phyloP scores from a whole-genome alignment of 208 protist species.

The Leptomonas pyrrhocoris region DNA sequence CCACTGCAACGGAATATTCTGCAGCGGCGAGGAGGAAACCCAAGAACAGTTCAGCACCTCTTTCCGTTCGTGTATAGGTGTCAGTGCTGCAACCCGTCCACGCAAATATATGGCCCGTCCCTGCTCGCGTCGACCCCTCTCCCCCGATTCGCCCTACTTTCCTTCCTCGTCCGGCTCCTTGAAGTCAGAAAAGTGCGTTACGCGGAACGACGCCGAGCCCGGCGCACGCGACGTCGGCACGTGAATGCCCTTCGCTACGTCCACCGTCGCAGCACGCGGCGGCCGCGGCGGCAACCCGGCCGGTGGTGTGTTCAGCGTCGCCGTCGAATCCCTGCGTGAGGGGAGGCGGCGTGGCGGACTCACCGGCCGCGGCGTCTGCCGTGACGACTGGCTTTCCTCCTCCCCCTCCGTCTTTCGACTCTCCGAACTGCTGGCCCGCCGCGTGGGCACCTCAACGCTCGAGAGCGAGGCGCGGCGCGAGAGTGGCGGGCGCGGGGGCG shows the following conservation, averaged over 20 bases:
- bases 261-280: constrained; percentile 8
- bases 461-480: neutral
- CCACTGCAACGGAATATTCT: no score
- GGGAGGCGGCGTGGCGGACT: neutral
- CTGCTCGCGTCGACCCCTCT: no score
- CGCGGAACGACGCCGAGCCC: constrained; percentile 8
- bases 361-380: constrained; percentile 1
- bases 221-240: constrained; percentile 17
- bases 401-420: neutral
- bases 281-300: constrained; percentile 8
- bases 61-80: no score
- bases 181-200: constrained; percentile 11
- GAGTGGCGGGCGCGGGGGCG: constrained; percentile 6
- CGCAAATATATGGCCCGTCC: no score
- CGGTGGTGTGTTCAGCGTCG: neutral
- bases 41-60: no score
- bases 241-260: neutral
- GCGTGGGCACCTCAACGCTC: constrained; percentile 1
- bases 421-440: neutral
- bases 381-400: neutral
- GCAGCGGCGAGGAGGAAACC: no score
- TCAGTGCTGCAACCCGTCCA: no score
- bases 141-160: neutral
- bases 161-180: constrained; percentile 13
- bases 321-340: constrained; percentile 1